Conservation (phyloP, 1,284 basidiomycete species). For the Heterobasidion parviporum region DNA sequence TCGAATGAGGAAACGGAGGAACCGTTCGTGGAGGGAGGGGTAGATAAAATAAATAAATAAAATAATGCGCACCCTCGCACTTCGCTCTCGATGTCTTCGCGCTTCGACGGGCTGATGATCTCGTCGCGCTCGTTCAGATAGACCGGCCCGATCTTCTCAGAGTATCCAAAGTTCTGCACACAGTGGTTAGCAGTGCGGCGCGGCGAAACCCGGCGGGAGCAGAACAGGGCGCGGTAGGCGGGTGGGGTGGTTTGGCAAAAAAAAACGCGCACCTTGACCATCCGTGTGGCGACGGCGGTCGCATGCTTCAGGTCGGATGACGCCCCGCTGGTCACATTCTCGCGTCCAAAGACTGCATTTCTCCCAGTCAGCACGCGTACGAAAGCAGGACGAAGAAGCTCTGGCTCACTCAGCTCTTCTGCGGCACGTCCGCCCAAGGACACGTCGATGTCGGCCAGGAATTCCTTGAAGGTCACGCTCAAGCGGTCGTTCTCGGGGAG, state of each 20-base stretch:
- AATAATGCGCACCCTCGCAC: constrained; percentile 56
- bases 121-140: constrained; percentile 69
- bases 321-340: constrained; percentile 87
- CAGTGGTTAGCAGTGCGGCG: not conserved
- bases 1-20: too few relatives aligned
- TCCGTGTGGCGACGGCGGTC: constrained; percentile 72
- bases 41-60: not conserved
- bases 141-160: constrained; percentile 76
- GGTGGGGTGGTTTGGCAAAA: not conserved
- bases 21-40: too few relatives aligned
- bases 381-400: not conserved
- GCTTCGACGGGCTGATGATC: constrained; percentile 62
- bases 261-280: constrained; percentile 70
- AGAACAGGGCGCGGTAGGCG: not conserved
- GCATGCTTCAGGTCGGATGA: constrained; percentile 79
- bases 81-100: constrained; percentile 80
- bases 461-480: constrained; percentile 68
- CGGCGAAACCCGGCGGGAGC: not conserved
- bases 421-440: constrained; percentile 90
- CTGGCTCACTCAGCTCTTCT: constrained; percentile 67
- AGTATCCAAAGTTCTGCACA: constrained; percentile 74
- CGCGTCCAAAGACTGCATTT: constrained; percentile 71
- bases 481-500: constrained; percentile 78
- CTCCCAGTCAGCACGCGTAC: not conserved
- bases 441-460: constrained; percentile 78